Percentiles rank a stretch among this genome's conserved stretches.
These are phyloP conservation scores for Cryptosporidium meleagridis DNA, from an alignment of 169 alveolate species.

Conservation along the genomic window DNA sequence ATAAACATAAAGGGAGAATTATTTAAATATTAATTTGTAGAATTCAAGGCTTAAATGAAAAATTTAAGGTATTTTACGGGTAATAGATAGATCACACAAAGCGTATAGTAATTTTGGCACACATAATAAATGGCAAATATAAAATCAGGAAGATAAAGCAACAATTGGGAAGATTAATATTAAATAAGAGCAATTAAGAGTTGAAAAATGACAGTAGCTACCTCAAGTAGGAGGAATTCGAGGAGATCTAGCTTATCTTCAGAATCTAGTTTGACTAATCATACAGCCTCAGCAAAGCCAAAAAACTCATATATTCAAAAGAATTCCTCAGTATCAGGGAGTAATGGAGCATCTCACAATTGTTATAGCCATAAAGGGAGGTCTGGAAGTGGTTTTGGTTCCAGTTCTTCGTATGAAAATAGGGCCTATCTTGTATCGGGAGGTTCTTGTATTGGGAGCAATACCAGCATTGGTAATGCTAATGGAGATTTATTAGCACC, in stretches of 20 bases:
- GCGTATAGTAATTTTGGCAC: conserved; percentile 62
- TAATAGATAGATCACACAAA: conserved; percentile 55
- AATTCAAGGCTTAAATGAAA: background rate
- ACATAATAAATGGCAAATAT: conserved; percentile 7
- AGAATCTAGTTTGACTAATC: conserved; percentile 24
- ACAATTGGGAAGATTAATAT: background rate
- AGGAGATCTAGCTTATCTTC: conserved; percentile 60
- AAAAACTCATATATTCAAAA: conserved; percentile 58
- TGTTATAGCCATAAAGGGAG: conserved; percentile 11
- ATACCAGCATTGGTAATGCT: background rate
- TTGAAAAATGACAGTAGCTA: conserved; percentile 29
- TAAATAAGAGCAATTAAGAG: background rate
- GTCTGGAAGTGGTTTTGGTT: conserved; percentile 10
- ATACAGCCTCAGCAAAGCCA: conserved; percentile 34
- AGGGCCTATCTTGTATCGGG: conserved; percentile 19
- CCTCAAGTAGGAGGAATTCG: conserved; percentile 54
- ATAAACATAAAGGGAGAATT: no score
- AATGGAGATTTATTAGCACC: background rate
- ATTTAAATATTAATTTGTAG: background rate
- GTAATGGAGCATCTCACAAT: background rate
- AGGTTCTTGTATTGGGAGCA: background rate
- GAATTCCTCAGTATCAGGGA: conserved; percentile 15
- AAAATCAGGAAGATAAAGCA: background rate
- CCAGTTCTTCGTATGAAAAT: conserved; percentile 6
- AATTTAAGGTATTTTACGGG: background rate